Evolutionary conservation across 1,284 basidiomycete genomes (phyloP), one percentile per base, ranked within the genome.

Genomic region (Boletus sp.): DNA sequence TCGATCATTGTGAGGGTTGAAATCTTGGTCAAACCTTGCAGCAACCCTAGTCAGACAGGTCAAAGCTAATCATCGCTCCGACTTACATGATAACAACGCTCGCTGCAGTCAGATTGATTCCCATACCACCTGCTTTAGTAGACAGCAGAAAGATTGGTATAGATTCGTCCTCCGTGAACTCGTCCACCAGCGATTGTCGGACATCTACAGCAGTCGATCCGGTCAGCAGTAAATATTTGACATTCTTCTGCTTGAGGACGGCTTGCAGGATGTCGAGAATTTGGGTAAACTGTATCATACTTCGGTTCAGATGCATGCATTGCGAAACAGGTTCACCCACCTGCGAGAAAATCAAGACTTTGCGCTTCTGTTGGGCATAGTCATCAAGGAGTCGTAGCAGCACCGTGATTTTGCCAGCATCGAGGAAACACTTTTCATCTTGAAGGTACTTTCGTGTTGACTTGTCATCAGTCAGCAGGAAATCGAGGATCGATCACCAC

Each of bases 131-230:
- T 0, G 96, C 96, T 67, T 94, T 94, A 0, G 96, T 99, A 5
- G 94, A 97, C 1, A 99, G 76, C 5, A 99, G 73, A 70, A 99
- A 99, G 25, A 96, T 87, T 17, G 85, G 78, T 60, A 99, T 97
- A n/a, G 80, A 77, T 22, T 83, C 76, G 62, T 97, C 91, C 58
- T 94, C 89, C n/a, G 90, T 94, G 68, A 98, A 99, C 64, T 96
- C 88, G 62, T 99, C 96, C 0, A 99, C 95, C 4, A 99, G 69
- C 7, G 85, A 82, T 68, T 99, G 96, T 14, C 96, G 81, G 46
- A 94, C 85, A 61, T 94, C 93, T 16, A 99, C 96, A 37, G 91
- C 83, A 0, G 96, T 99, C 44, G 88, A 86, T 1, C 96, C 96
- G 0, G 96, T 98, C 44, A 99, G 76, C n/a, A 95, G 72, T 26